Evolutionary conservation across 495 filamentous ascomycete genomes (phyloP), one percentile per base, ranked within the genome.

Genomic region (Penicillium coffeae): DNA sequence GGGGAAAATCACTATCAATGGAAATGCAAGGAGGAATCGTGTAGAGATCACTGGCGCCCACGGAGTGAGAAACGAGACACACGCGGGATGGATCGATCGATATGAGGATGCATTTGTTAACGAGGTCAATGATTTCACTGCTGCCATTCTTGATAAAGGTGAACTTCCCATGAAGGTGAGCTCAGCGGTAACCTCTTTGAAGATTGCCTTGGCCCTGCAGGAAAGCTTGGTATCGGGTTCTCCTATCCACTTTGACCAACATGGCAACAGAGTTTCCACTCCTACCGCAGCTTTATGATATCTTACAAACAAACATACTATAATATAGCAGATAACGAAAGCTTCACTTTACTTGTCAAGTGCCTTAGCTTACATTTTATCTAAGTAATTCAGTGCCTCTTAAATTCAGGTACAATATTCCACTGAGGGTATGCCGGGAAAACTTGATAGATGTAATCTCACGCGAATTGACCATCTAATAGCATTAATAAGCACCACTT

Each of bases 401-500:
- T n/a, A n/a, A n/a, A n/a, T n/a, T n/a, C n/a, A n/a, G n/a, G n/a
- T n/a, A n/a, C n/a, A n/a, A n/a, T n/a, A n/a, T n/a, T n/a, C n/a
- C n/a, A n/a, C n/a, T n/a, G n/a, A n/a, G n/a, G n/a, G n/a, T n/a
- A n/a, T n/a, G n/a, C n/a, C n/a, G n/a, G n/a, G n/a, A n/a, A n/a
- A n/a, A n/a, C n/a, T n/a, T n/a, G n/a, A n/a, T n/a, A n/a, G n/a
- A n/a, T n/a, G n/a, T n/a, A n/a, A n/a, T n/a, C n/a, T n/a, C n/a
- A n/a, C n/a, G n/a, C n/a, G n/a, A n/a, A n/a, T n/a, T 30, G 25
- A 5, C 4, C 25, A 30, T 30, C 25, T 30, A 4, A 30, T 20
- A 33, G 9, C 21, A 8, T 47, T 60, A 84, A 58, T 86, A 85
- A 14, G 74, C 80, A 3, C 77, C 79, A 45, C 61, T 55, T 36